Conservation (phyloP, 192 early-diverging fungal genomes). For the Rhizophlyctis rosea region DNA sequence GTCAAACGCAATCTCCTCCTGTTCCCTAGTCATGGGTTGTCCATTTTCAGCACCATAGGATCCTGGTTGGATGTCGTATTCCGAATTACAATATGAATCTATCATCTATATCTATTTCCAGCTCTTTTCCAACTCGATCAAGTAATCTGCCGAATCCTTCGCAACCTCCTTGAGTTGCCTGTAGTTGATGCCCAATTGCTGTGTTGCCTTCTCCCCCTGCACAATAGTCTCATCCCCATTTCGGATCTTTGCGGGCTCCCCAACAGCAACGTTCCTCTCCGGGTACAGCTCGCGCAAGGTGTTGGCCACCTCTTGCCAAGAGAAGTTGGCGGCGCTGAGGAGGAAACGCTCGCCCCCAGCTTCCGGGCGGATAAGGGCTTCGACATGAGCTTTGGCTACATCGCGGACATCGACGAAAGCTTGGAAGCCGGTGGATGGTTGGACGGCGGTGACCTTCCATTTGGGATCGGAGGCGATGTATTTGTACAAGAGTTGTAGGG, state of each 20-base stretch:
- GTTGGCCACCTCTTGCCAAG: constrained; percentile 2
- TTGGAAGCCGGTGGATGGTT: background rate
- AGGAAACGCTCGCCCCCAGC: constrained; percentile 4
- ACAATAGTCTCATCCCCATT: constrained; percentile 4
- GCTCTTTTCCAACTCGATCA: background rate
- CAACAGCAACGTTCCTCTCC: background rate
- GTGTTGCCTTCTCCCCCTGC: background rate
- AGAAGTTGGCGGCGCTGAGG: background rate
- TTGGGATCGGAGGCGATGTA: background rate
- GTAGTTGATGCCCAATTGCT: background rate
- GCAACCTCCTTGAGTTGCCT: background rate
- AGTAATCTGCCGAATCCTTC: background rate
- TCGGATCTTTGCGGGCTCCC: background rate
- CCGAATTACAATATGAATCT: too few relatives aligned
- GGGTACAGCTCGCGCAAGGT: constrained; percentile 1
- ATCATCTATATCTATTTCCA: too few relatives aligned
- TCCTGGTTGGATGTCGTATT: too few relatives aligned
- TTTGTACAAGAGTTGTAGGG: background rate
- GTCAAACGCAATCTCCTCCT: too few relatives aligned
- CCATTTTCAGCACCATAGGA: too few relatives aligned
- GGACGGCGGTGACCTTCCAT: too few relatives aligned
- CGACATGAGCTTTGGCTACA: constrained; percentile 5
- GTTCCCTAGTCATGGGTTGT: too few relatives aligned
- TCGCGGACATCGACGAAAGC: constrained; percentile 7
- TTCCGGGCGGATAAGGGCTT: constrained; percentile 4